Evolutionary conservation across 208 protist genomes (phyloP).

Genomic region (Trypanosoma platydactyli): DNA sequence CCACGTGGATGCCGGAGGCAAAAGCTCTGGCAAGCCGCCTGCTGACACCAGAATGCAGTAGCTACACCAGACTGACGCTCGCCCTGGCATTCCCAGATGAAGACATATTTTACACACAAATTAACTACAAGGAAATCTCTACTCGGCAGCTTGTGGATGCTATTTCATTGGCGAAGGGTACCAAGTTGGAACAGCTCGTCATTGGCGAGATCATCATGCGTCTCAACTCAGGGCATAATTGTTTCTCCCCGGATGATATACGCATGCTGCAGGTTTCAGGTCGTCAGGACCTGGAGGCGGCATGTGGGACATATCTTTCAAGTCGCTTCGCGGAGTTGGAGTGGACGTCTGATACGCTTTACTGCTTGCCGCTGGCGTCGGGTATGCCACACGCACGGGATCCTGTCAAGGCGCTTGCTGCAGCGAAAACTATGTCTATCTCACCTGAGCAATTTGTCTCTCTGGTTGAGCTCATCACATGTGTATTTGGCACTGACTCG

Average conservation of each 20-base stretch:
- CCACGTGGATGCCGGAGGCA: constrained; percentile 74
- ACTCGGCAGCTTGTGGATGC: constrained; percentile 70
- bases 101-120: constrained; percentile 33
- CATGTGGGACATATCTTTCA: constrained; percentile 49
- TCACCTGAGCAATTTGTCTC: constrained; percentile 76
- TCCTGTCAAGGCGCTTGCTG: constrained; percentile 56
- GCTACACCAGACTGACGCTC: constrained; percentile 55
- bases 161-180: constrained; percentile 43
- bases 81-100: constrained; percentile 76
- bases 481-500: constrained; percentile 44
- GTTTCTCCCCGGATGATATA: constrained; percentile 72
- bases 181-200: constrained; percentile 36
- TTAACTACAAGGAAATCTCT: constrained; percentile 64
- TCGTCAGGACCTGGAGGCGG: constrained; percentile 39
- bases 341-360: constrained; percentile 76
- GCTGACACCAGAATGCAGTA: constrained; percentile 25
- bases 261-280: constrained; percentile 47
- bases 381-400: constrained; percentile 32
- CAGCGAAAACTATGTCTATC: constrained; percentile 52
- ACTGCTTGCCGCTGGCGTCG: constrained; percentile 54
- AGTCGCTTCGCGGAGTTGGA: constrained; percentile 55
- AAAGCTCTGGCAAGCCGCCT: constrained; percentile 64
- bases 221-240: constrained; percentile 38
- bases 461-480: constrained; percentile 57
- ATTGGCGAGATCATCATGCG: constrained; percentile 44